Base-by-base conservation (phyloP, 331 rosid species). In the Arachis monticola region DNA sequence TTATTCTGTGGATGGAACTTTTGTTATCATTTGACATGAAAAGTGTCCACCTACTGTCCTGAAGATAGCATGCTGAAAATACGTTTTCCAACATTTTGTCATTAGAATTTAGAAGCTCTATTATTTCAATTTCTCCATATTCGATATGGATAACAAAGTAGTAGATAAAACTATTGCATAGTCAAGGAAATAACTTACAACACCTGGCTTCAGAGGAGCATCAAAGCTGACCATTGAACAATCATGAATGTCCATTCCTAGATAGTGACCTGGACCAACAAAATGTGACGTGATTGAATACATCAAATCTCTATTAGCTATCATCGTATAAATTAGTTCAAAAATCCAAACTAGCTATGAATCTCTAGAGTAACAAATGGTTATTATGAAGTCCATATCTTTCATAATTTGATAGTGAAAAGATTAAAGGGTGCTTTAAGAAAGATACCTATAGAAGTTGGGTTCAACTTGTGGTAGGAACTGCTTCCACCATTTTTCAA, bases 221-320 rank as follows among this genome's bases (percentile, higher is more conserved):
- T 85, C 91, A 55, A 79, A 86, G 82, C 85, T 84, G 82, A 95
- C 56, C 69, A 7, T 83, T 60, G 97, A 83, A 79, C 92, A 90
- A 82, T 94, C 99, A 77, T 94, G 99, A 59, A 95, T 88, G 65
- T 92, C 97, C 97, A 88, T 92, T 77, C 99, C 97, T 17, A 95
- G 89, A 80, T 92, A 92, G 81, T 95, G 97, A 77, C 99, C 99
- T 90, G 86, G 32, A 78, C 69, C 60, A 72, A 78, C 9, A 75
- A 75, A 67, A 46, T 17, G 22, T n/a, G 61, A 69, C 22, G 22
- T n/a, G 61, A 64, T 41, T 64, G 56, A 32, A 51, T 58, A 77
- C 2, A 62, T 4, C 72, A 69, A 48, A 41, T 67, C 60, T 62
- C 44, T 64, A 58, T 59, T 63, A 51, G 45, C 52, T 38, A 31